Evolutionary conservation across 2,329 filamentous ascomycete genomes (phyloP), one percentile per base, ranked within the genome.

Genomic region (Penicillium sp.): DNA sequence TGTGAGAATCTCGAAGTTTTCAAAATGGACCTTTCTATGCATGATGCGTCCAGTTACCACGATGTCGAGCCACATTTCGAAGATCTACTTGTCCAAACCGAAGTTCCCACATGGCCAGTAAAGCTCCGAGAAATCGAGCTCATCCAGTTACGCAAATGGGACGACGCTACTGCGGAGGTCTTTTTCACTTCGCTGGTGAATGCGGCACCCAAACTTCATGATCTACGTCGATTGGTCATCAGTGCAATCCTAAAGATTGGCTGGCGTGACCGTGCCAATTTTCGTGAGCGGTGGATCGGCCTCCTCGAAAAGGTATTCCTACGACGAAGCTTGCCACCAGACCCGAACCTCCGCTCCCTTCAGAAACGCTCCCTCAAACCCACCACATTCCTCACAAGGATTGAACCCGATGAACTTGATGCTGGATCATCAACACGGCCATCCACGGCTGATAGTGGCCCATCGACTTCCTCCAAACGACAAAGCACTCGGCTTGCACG

Each of bases 171-270:
- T 0, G 91, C 91, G 0, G 85, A 89, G 64, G 85, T 85, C 55
- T 90, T 97, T 64, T 89, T 97, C 63, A 81, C 84, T 39, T 94
- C 90, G 16, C 78, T 97, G 2, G 82, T 93, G 22, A 82, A 92
- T 56, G 85, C 84, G 48, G 90, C 92, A 0, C 77, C 81, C 1
- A 74, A 81, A 3, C 72, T 97, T 22, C 83, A 81, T 0, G 77
- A 85, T 56, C 81, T 97, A 24, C 86, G 91, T 9, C 79, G 82
- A 42, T 76, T 97, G 11, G 81, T 83, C 1, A 83, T 97, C 62
- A 89, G 88, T 66, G 87, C 88, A 1, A 93, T 91, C 72, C 79
- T 97, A 46, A 85, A 92, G 66, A 86, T 89, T 26, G 79, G 80
- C 11, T 96, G 92, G 90, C 87, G 91, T 59, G 85, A 91, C 68